A percentile compares a stretch with the other conserved stretches of the same genome.
phyloP scores from a whole-genome alignment of 495 filamentous ascomycete genomes.

The Evansstolkia leycettana region DNA sequence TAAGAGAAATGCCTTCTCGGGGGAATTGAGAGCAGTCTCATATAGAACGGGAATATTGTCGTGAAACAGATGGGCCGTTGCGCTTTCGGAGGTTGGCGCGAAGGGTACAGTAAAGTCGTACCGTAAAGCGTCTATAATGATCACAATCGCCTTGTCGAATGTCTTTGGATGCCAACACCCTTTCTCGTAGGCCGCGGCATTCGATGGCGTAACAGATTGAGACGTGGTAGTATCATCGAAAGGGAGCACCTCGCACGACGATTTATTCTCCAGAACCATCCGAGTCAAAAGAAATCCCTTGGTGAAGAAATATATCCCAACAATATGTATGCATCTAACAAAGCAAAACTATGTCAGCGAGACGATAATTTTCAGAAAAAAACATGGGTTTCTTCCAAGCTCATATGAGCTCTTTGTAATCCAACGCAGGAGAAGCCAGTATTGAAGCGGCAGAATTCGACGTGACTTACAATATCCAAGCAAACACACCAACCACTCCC shows the following conservation, averaged over 20 bases:
- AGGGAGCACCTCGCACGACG: constrained; percentile 64
- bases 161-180: constrained; percentile 95
- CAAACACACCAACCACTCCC: constrained; percentile 27
- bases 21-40: constrained; percentile 59
- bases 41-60: constrained; percentile 79
- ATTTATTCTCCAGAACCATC: constrained; percentile 78
- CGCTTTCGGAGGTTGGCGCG: constrained; percentile 31
- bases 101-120: constrained; percentile 95
- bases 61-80: constrained; percentile 60
- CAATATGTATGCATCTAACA: constrained; percentile 55
- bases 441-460: background rate
- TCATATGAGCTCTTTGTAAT: constrained; percentile 3
- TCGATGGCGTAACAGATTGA: constrained; percentile 18
- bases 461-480: constrained; percentile 33
- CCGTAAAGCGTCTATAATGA: constrained; percentile 86
- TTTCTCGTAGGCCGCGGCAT: constrained; percentile 26
- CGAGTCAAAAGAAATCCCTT: constrained; percentile 94
- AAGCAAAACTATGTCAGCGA: background rate
- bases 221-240: constrained; percentile 32
- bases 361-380: too few species aligned
- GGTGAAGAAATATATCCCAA: constrained; percentile 85
- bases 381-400: background rate
- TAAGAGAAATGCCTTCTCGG: constrained; percentile 73
- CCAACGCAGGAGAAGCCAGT: background rate
- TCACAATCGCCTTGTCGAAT: constrained; percentile 81